These are phyloP conservation scores for Populus pruinosa DNA, from an alignment of 345 rosid species.

Conservation along the genomic window DNA sequence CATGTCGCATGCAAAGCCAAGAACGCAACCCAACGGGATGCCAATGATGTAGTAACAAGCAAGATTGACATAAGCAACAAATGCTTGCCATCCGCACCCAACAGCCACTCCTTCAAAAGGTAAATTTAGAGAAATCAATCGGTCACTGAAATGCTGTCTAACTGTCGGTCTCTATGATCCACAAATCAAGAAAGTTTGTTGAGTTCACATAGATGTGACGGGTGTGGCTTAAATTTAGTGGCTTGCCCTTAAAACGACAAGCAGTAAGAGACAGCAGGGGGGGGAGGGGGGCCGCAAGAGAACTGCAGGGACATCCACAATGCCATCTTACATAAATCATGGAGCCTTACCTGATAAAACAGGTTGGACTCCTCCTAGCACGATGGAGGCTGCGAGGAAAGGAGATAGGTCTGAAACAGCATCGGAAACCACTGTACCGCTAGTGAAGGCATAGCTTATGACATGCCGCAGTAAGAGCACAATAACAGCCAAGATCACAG, in stretches of 20 bases:
- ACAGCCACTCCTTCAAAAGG: conserved; percentile 59
- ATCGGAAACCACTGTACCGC: conserved; percentile 44
- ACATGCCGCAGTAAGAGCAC: conserved; percentile 43
- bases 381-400: conserved; percentile 43
- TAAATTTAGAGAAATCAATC: not conserved
- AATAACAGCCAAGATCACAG: conserved; percentile 37
- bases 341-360: conserved; percentile 53
- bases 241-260: too few relatives aligned
- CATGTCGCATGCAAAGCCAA: conserved; percentile 51
- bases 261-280: not conserved
- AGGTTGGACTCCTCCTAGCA: conserved; percentile 54
- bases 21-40: conserved; percentile 53
- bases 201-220: too few relatives aligned
- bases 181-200: not conserved
- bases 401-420: conserved; percentile 61
- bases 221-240: too few relatives aligned
- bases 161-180: not conserved
- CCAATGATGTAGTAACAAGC: conserved; percentile 72
- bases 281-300: not conserved
- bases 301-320: too few relatives aligned
- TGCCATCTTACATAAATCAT: too few relatives aligned
- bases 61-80: conserved; percentile 75
- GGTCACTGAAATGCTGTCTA: too few relatives aligned
- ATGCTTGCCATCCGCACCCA: conserved; percentile 86
- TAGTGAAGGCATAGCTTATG: conserved; percentile 55